A percentile compares a stretch with the other conserved stretches of the same genome.
These are phyloP conservation scores for Diophrys sp. DNA, from an alignment of 73 alveolate genomes.

Conservation along the genomic window DNA sequence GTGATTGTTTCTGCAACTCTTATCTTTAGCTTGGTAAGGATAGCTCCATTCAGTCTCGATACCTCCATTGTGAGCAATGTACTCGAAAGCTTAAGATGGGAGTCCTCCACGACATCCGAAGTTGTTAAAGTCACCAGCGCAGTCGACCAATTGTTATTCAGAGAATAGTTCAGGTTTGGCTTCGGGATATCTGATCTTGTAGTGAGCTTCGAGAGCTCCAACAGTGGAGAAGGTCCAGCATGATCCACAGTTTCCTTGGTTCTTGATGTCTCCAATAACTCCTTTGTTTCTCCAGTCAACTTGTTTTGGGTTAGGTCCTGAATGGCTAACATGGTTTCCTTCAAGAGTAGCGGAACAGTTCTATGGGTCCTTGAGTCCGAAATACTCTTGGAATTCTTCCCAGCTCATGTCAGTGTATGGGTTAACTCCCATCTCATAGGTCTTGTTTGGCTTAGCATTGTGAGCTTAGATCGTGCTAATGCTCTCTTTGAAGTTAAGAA, in stretches of 20 bases:
- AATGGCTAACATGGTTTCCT: conserved; percentile 1
- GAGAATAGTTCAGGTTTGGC: conserved; percentile 32
- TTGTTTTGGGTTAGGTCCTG: conserved; percentile 15
- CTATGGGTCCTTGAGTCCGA: conserved; percentile 37
- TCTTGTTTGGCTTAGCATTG: conserved; percentile 19
- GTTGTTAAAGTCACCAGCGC: conserved; percentile 68
- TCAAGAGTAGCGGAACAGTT: conserved; percentile 64
- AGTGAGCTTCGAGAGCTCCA: conserved; percentile 64
- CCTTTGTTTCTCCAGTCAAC: conserved; percentile 66
- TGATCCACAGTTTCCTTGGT: conserved; percentile 72
- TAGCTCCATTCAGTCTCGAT: conserved; percentile 46
- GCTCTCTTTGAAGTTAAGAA: conserved; percentile 21
- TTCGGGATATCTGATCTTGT: conserved; percentile 13
- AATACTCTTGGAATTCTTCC: conserved; percentile 58
- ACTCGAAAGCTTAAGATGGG: conserved; percentile 71
- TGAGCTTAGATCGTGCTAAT: conserved; percentile 27
- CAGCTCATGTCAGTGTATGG: conserved; percentile 64
- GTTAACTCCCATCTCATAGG: conserved; percentile 56
- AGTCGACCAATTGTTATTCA: conserved; percentile 84
- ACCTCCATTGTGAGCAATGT: conserved; percentile 52
- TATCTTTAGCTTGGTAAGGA: conserved; percentile 52
- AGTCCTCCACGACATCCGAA: conserved; percentile 81
- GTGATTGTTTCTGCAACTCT: conserved; percentile 34
- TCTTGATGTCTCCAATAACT: conserved; percentile 60
- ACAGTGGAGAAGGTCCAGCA: conserved; percentile 81